These are phyloP conservation scores for Solanum sejunctum DNA, from an alignment of 257 asterid species.

Conservation along the genomic window DNA sequence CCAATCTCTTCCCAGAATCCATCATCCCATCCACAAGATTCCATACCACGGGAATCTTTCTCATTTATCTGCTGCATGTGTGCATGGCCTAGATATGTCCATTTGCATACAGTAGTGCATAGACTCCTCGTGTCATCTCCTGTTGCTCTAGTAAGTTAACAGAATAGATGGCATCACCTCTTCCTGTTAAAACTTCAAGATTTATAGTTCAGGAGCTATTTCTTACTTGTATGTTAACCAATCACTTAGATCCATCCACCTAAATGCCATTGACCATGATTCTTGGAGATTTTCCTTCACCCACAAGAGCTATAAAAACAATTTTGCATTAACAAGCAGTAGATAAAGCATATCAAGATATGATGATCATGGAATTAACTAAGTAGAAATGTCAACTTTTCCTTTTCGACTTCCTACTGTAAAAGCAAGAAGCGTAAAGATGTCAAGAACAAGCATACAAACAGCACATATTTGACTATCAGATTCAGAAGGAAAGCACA, in stretches of 20 bases:
- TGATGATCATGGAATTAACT: neutral
- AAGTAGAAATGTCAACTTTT: neutral
- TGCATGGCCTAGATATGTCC: conserved; percentile 98
- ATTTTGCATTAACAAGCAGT: conserved; percentile 11
- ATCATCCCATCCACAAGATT: conserved; percentile 99
- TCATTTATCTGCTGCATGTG: conserved; percentile 80
- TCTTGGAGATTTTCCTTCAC: conserved; percentile 87
- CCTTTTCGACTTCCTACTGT: neutral
- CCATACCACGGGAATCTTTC: conserved; percentile 69
- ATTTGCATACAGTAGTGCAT: conserved; percentile 96
- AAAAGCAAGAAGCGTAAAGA: neutral
- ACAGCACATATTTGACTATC: neutral
- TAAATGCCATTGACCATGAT: conserved; percentile 83
- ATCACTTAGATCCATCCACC: conserved; percentile 99
- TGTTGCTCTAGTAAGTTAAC: conserved; percentile 50
- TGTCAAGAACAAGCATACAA: neutral
- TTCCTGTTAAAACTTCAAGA: neutral
- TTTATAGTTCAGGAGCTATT: neutral
- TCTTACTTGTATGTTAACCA: conserved; percentile 87
- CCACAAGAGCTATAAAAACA: conserved; percentile 75
- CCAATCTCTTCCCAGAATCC: conserved; percentile 96
- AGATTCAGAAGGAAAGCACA: neutral
- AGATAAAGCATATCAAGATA: neutral
- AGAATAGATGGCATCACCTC: neutral
- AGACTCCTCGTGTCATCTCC: conserved; percentile 98